Evolutionary conservation across 2,329 filamentous ascomycete genomes (phyloP), one percentile per base, ranked within the genome.

Genomic region (Lachnellula willkommii): DNA sequence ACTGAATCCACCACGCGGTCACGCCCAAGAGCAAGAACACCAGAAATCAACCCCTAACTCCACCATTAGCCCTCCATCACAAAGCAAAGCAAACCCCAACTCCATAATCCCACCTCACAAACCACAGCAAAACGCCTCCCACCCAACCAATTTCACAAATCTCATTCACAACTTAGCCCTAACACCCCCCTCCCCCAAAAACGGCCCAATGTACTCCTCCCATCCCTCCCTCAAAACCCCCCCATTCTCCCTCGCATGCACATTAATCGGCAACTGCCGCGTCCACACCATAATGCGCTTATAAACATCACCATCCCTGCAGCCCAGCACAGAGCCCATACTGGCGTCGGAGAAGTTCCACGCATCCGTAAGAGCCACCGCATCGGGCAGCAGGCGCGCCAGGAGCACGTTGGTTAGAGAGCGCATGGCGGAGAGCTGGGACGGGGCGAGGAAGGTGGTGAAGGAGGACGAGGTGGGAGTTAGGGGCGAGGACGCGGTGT

Each of bases 261-360:
- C 54, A 36, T 60, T 60, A 24, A 57, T 57, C 1, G 52, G 55
- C 15, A 60, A n/a, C 26, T 62, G 57, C n/a, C 50, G 40, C 8
- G 52, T 57, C 60, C 57, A 62, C 12, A 47, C 20, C 53, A 62
- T 58, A n/a, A 62, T 47, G 1, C 55, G 45, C 20, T 28, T 36
- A 43, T 68, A 66, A 8, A 53, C 60, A 61, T 66, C 63, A 3
- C 65, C 62, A 53, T 63, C 56, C 42, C 48, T 52, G 32, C 56
- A 58, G 20, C 65, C 62, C 52, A 66, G 54, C 1, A 60, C 65
- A 36, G 60, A 63, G 11, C 54, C 50, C 42, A 67, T 48, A 37
- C 58, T 60, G 1, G 61, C 63, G 48, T 67, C 62, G 2, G 62
- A 62, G 46, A 65, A 65, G 50, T 63, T 60, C 60, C 62, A 67